phyloP scores from a whole-genome alignment of 768 basidiomycete species.

The Bullera alba region DNA sequence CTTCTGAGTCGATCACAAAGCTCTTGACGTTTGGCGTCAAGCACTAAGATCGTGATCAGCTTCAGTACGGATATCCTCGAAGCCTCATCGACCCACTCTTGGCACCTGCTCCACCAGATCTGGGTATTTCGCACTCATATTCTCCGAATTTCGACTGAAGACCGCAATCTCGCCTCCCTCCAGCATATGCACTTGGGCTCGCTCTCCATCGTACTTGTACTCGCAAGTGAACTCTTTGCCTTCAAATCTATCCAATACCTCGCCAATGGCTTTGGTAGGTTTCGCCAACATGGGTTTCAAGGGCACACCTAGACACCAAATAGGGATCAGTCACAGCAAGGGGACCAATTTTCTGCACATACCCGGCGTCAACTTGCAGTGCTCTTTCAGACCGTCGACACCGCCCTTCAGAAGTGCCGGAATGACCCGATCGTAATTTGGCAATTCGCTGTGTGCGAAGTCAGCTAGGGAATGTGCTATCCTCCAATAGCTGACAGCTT shows the following conservation, averaged over 20 bases:
- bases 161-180: constrained; percentile 77
- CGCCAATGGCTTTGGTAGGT: constrained; percentile 96
- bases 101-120: constrained; percentile 94
- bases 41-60: constrained; percentile 53
- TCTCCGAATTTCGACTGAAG: constrained; percentile 95
- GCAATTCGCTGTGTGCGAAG: constrained; percentile 63
- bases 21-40: constrained; percentile 74
- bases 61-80: background rate
- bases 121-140: constrained; percentile 99
- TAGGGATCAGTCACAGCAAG: too few species aligned
- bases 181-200: constrained; percentile 85
- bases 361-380: constrained; percentile 88
- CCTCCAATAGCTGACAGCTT: too few species aligned
- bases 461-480: background rate
- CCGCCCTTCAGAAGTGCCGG: constrained; percentile 79
- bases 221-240: constrained; percentile 94
- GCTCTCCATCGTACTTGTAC: constrained; percentile 98
- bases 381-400: constrained; percentile 59
- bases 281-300: constrained; percentile 99
- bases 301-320: constrained; percentile 64
- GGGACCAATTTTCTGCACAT: too few species aligned
- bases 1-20: constrained; percentile 93
- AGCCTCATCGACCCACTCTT: constrained; percentile 52
- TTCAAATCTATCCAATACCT: constrained; percentile 95
- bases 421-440: constrained; percentile 83